A percentile compares a stretch with the other conserved stretches of the same genome.
Evolutionary conservation across 176 grass and related monocot species (phyloP).

Genomic region (Raddia distichophylla): DNA sequence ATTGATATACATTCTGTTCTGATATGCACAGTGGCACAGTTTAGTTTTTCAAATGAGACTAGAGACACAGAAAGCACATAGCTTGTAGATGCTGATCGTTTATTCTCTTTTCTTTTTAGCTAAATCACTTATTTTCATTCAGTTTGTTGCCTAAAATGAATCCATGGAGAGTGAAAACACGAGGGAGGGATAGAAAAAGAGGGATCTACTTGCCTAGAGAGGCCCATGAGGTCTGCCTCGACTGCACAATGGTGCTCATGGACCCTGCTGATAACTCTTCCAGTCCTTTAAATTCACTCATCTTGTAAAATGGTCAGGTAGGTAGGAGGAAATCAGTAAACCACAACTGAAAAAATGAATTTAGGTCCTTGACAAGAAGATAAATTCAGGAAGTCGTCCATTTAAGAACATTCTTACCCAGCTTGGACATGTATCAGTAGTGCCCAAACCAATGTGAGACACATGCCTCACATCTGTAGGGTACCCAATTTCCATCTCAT

Average conservation of each 20-base stretch:
- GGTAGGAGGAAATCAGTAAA: not conserved
- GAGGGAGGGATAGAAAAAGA: not conserved
- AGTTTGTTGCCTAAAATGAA: not conserved
- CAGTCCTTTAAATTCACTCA: constrained; percentile 60
- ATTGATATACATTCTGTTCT: not conserved
- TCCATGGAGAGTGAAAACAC: not conserved
- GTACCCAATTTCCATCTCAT: constrained; percentile 91
- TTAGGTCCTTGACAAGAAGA: not conserved
- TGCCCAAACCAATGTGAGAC: constrained; percentile 81
- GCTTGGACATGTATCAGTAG: constrained; percentile 59
- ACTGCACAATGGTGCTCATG: constrained; percentile 27
- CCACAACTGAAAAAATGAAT: not conserved
- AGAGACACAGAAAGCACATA: not conserved
- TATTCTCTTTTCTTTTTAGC: not conserved
- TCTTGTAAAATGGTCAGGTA: constrained; percentile 37
- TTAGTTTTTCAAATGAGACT: not conserved
- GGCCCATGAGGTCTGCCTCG: constrained; percentile 60
- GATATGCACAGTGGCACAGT: not conserved
- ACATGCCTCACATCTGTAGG: constrained; percentile 94
- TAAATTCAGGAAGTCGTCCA: not conserved
- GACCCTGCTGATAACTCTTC: constrained; percentile 49
- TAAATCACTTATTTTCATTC: not conserved
- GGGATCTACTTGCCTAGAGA: constrained; percentile 58
- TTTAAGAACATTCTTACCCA: constrained; percentile 69
- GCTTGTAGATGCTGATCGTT: not conserved